Conservation (phyloP, 805 yeast species). For the Lipomyces mesembrius region DNA sequence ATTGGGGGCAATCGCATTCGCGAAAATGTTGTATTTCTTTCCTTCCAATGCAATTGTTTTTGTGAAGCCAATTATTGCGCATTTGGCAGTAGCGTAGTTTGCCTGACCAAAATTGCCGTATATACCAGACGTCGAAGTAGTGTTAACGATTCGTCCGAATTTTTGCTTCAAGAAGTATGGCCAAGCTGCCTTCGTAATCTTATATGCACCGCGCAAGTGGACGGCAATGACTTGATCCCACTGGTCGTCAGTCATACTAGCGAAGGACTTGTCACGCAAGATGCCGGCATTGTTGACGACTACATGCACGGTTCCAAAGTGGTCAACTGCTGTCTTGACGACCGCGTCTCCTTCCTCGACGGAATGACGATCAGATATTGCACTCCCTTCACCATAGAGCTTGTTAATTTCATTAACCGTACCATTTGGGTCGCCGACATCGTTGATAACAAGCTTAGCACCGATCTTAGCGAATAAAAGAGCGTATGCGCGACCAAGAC, state of each 20-base stretch:
- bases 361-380: conserved; percentile 82
- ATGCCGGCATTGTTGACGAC: conserved; percentile 95
- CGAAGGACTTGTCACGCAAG: conserved; percentile 83
- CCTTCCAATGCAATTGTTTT: conserved; percentile 92
- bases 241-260: conserved; percentile 79
- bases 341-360: conserved; percentile 80
- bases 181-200: conserved; percentile 89
- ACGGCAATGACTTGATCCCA: conserved; percentile 83
- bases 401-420: conserved; percentile 76
- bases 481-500: conserved; percentile 92
- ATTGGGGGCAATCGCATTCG: conserved; percentile 90
- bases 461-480: conserved; percentile 84
- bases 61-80: conserved; percentile 83
- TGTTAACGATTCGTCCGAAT: conserved; percentile 81
- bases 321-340: conserved; percentile 72
- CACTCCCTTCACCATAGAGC: conserved; percentile 65
- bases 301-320: conserved; percentile 82
- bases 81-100: conserved; percentile 92
- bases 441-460: conserved; percentile 93
- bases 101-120: conserved; percentile 98
- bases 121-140: conserved; percentile 94
- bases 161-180: conserved; percentile 80
- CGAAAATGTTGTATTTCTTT: conserved; percentile 71
- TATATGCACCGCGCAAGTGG: conserved; percentile 80
- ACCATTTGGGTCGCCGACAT: conserved; percentile 70